Percentiles rank a stretch among this genome's conserved stretches.
Evolutionary conservation across 169 alveolate genomes (phyloP).

Genomic region (Eimeria sp.): DNA sequence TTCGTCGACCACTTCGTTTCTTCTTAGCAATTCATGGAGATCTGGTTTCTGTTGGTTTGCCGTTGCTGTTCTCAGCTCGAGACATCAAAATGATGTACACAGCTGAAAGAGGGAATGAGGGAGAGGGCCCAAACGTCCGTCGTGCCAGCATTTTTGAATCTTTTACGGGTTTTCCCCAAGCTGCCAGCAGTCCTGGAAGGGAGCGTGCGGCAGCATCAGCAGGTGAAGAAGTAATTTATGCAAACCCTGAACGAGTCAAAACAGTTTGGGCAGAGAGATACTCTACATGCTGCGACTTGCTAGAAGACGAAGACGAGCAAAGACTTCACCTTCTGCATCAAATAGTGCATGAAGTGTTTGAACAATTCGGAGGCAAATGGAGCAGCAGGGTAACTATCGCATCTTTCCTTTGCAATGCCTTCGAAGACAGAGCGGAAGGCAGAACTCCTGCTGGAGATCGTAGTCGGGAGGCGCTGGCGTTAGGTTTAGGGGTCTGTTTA

Average conservation of each 20-base stretch:
- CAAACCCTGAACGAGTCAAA: not conserved
- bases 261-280: not conserved
- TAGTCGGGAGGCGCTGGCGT: not conserved
- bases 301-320: slow-evolving; percentile 12
- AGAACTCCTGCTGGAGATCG: not conserved
- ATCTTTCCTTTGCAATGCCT: not conserved
- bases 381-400: not conserved
- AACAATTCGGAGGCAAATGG: slow-evolving; percentile 41
- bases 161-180: not conserved
- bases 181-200: not conserved
- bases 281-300: not conserved
- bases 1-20: not conserved
- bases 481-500: not conserved
- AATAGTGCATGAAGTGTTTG: not conserved
- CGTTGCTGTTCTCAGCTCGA: not conserved
- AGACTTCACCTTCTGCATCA: not conserved
- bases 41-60: not conserved
- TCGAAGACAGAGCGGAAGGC: not conserved
- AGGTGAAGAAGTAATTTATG: not conserved
- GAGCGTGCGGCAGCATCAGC: not conserved
- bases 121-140: not conserved
- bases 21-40: not conserved
- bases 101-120: not conserved
- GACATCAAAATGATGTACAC: not conserved
- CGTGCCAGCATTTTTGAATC: not conserved